Evolutionary conservation across 345 rosid species (phyloP), one percentile per base, ranked within the genome.

Genomic region (Hypericum androsaemum): DNA sequence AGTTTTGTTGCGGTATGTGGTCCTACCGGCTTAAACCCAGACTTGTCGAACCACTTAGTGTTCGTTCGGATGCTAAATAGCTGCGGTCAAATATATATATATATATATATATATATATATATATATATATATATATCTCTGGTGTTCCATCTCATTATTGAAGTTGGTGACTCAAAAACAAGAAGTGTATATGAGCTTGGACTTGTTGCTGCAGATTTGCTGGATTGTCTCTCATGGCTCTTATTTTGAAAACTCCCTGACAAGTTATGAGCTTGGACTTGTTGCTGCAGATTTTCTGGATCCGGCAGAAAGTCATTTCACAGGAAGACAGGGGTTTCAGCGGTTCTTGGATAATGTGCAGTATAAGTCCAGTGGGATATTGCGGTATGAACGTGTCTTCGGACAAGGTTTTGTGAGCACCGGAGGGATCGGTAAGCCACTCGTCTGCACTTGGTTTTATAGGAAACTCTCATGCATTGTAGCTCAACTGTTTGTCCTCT

Each of bases 381-480:
- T 83, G 43, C 95, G 94, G 41, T 92, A 92, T 58, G 99, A 92
- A 71, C 87, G 87, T 40, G 88, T 80, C 65, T 92, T 92, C 73
- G 99, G 99, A 49, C 68, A 59, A 58, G 99, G 99, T 45, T 92
- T 68, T 68, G 99, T 92, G 44, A 92, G 97, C 80, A 83, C 99
- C 2, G 97, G 97, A 58, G 99, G 99, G 58, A 56, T 88, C 38
- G 97, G 99, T 92, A 63, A 10, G 49, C 39, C 37, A n/a, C 37
- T 5, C 12, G n/a, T n/a, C n/a, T 37, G 13, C 39, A 36, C 35
- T 35, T 41, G 16, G 7, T 39, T 16, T 50, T 49, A 5, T 43
- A 17, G 48, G 12, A 12, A 10, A 6, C 32, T 14, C 22, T 41
- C 53, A 46, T 38, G 47, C 37, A 12, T 36, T 56, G 12, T 7